A percentile compares a stretch with the other conserved stretches of the same genome.
Evolutionary conservation across 2,329 filamentous ascomycete species (phyloP).

Genomic region (Periconia sp.): DNA sequence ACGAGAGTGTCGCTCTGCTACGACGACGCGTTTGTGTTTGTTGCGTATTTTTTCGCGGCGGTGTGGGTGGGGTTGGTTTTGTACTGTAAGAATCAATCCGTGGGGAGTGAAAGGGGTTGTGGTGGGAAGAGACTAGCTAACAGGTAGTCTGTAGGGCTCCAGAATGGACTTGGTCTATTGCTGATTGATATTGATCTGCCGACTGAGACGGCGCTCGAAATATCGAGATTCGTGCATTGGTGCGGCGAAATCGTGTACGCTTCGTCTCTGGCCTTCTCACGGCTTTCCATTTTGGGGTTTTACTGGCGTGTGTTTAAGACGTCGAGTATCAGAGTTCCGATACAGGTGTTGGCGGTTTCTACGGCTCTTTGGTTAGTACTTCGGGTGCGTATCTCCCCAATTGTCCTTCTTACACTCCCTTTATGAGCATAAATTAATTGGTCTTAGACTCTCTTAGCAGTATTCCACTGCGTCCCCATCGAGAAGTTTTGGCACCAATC

Average conservation of each 20-base stretch:
- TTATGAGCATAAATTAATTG: not conserved
- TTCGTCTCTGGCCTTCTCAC: constrained; percentile 13
- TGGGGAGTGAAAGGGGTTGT: not conserved
- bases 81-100: constrained; percentile 11
- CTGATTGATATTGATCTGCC: constrained; percentile 7
- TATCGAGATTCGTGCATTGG: constrained; percentile 11
- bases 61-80: constrained; percentile 8
- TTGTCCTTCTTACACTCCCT: no score
- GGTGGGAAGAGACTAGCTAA: not conserved
- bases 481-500: constrained; percentile 36
- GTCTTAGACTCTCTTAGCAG: constrained; percentile 29
- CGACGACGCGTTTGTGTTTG: constrained; percentile 11
- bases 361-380: constrained; percentile 13
- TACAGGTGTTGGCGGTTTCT: constrained; percentile 6
- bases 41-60: constrained; percentile 7
- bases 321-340: constrained; percentile 14
- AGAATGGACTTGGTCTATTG: constrained; percentile 11
- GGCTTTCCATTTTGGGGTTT: constrained; percentile 19
- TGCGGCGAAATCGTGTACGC: constrained; percentile 11
- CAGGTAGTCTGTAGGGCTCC: constrained; percentile 6
- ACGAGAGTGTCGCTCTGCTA: constrained; percentile 7
- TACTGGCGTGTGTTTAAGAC: constrained; percentile 22
- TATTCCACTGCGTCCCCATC: constrained; percentile 39
- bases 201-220: not conserved
- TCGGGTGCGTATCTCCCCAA: constrained; percentile 2